Evolutionary conservation across 768 basidiomycete species (phyloP), one percentile per base, ranked within the genome.

Genomic region (Lentinula raphanica): DNA sequence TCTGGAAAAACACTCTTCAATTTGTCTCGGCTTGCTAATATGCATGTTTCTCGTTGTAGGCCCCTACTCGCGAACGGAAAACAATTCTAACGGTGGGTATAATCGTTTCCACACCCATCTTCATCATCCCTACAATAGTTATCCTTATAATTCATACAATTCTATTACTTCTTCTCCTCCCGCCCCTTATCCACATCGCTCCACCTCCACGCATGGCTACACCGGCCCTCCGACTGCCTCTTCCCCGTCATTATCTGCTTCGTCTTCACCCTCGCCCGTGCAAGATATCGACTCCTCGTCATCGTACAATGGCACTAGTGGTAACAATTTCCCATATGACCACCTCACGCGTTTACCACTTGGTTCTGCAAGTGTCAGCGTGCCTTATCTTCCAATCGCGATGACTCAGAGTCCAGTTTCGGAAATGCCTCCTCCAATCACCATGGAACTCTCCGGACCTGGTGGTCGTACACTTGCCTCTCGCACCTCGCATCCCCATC

Each of bases 101-200:
- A 39, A 53, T 53, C 51, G 51, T 36, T 53, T 53, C 25, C 51
- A 53, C 25, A 35, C 51, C 21, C 51, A 36, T 39, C 51, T 36
- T 39, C 51, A 36, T 53, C 51, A 53, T 19, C 51, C 51, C 23
- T 53, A 53, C 36, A 53, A 53, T 53, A 53, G 35, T 39, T 53
- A 53, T 39, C 32, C 35, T 53, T 36, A 53, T 53, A 53, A 53
- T 53, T 36, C 51, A 15, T 53, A 53, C 51, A 53, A 53, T 53
- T 39, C 51, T 44, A 21, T 23, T 28, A 9, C 51, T 25, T 15
- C 32, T 53, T 38, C 51, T 53, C 21, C 35, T 53, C 12, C 51
- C 7, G 21, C 51, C 23, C 21, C 51, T 36, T 39, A n/a, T 23
- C 21, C 51, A 27, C 7, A 53, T 23, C 36, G 36, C 17, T 53